Base-by-base conservation (phyloP, 352 stramenopile species). In the Phytophthora quininea region DNA sequence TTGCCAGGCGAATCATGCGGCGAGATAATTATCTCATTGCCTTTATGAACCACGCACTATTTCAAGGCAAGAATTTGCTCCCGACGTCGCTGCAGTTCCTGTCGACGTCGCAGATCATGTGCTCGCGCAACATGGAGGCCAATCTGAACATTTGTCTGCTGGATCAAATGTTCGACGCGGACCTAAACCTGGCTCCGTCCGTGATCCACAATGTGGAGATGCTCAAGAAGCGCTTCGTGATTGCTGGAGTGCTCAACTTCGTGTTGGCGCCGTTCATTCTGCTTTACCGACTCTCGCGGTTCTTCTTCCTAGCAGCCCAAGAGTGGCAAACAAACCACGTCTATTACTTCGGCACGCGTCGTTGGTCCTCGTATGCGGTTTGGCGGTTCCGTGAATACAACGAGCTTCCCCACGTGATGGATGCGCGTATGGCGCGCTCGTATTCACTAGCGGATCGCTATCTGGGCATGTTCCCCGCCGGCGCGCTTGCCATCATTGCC, bases 1-100 rank as follows among this genome's bases (percentile, higher is more conserved):
- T 99, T 63, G 96, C 97, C 1, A 82, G 94, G 58, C 92, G 98
- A 49, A 99, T 99, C 74, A 98, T 99, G 89, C 89, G 97, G 4
- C 93, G 97, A 46, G 97, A 99, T 56, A 99, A 99, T 77, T 99
- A 98, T 74, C 71, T 99, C 15, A 97, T 99, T 59, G 96, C 96
- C 10, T 96, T 98, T 67, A 97, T 99, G 80, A 99, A 99, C 78
- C 83, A 96, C 54, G 77, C 89, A 30, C 74, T 99, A 12, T 91
- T 99, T 45, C 92, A 99, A 73, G 79, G 97, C 15, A 84, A 77
- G 29, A 79, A 86, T 49, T 47, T 93, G 19, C 64, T 98, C 40
- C 95, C 92, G 0, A 55, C 79, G 38, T 75, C 62, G 46, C 56
- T 97, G 62, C 75, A 96, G 56, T 89, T 91, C 67, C 67, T 89